Evolutionary conservation across 2,329 filamentous ascomycete species (phyloP).

Genomic region (Arthrinium puccinioides): DNA sequence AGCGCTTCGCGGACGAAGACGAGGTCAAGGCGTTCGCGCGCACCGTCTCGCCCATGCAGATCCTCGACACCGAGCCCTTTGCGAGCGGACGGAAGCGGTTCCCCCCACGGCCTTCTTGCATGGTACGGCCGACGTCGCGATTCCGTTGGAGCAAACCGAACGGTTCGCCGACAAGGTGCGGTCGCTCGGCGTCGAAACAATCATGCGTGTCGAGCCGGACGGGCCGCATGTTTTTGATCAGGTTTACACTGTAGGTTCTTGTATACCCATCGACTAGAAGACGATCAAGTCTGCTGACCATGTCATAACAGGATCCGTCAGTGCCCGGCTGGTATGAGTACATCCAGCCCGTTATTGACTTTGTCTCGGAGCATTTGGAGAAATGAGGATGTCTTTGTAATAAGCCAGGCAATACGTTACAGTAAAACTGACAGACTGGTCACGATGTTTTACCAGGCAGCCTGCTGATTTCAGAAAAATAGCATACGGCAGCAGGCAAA

Average conservation of each 20-base stretch:
- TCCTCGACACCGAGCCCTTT: background rate
- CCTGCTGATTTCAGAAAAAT: too few species aligned
- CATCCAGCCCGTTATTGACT: conserved; percentile 1
- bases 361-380: background rate
- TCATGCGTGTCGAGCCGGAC: conserved; percentile 1
- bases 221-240: conserved; percentile 1
- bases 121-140: background rate
- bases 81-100: background rate
- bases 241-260: background rate
- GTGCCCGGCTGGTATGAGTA: conserved; percentile 1
- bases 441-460: too few species aligned
- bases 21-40: background rate
- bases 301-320: background rate
- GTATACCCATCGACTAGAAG: background rate
- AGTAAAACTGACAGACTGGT: too few species aligned
- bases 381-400: too few species aligned
- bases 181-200: background rate
- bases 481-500: too few species aligned
- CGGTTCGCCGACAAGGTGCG: background rate
- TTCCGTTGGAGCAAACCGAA: background rate
- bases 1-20: background rate
- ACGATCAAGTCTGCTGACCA: background rate
- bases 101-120: conserved; percentile 1
- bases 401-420: too few species aligned
- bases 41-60: conserved; percentile 2